Base-by-base conservation (phyloP, 225 moss, liverwort and hornwort species). In the Lunularia cruciata region DNA sequence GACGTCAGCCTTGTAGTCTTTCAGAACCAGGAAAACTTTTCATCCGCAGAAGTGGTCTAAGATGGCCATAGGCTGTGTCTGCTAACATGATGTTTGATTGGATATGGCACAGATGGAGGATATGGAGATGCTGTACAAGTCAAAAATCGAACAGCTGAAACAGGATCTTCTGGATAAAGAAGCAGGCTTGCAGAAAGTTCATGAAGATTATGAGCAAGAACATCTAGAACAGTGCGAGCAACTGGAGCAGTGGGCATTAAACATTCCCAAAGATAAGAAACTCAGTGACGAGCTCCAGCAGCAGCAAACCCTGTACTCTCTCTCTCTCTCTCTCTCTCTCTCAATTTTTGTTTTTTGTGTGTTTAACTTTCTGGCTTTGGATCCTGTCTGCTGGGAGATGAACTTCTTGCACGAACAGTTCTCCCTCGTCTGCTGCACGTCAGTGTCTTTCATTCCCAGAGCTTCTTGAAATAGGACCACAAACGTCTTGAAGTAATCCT, bases 121-220 rank as follows among this genome's bases (percentile, higher is more conserved):
- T 43, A 73, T 91, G 81, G 86, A 91, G 68, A 70, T 79, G 27
- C 84, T 81, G 56, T 94, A 77, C 51, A 79, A 85, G 46, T 78
- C 64, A 72, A 81, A 84, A 57, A 87, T 78, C 61, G 78, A 81
- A 37, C 75, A 83, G 48, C 79, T 85, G 78, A 87, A 83, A 39
- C 72, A 82, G 45, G 89, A 89, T 58, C 80, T 86, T 9, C 49
- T 54, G 2, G 68, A 67, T 10, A 89, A 96, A 66, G 90, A 96
- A 65, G 71, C 37, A 6, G 83, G 87, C 34, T 65, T 92, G 76
- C 83, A 86, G 62, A 90, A 85, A 65, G 33, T 86, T 65, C 74
- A 92, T 58, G 80, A 82, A 49, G 87, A 83, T 16, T 90, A 88
- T 26, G 92, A 92, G 63, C 86, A 70, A 43, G 79, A 85, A 38